Evolutionary conservation across 805 yeast species (phyloP).

Genomic region (Metschnikowia arizonensis): DNA sequence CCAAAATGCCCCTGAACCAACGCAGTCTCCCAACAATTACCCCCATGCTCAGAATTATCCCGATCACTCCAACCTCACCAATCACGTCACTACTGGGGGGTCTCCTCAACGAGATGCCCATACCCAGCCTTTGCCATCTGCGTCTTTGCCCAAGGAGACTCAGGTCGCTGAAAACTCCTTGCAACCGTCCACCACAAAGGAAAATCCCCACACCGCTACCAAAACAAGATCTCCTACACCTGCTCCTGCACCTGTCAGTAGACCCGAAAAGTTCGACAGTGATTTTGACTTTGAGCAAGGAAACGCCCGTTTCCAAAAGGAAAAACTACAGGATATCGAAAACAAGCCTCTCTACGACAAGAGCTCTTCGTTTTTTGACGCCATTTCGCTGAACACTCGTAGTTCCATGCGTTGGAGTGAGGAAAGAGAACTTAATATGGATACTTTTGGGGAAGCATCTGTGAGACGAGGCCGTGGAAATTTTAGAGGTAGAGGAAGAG

Average conservation of each 20-base stretch:
- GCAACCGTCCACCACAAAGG: slow-evolving; percentile 3
- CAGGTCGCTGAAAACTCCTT: background rate
- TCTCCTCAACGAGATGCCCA: background rate
- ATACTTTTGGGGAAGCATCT: slow-evolving; percentile 77
- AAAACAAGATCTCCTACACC: slow-evolving; percentile 11
- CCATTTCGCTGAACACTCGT: slow-evolving; percentile 56
- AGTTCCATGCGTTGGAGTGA: slow-evolving; percentile 59
- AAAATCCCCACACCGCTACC: slow-evolving; percentile 5
- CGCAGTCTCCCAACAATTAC: background rate
- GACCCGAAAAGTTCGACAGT: slow-evolving; percentile 28
- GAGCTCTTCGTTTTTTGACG: slow-evolving; percentile 84
- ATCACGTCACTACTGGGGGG: background rate
- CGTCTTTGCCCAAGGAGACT: background rate
- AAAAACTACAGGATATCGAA: slow-evolving; percentile 21
- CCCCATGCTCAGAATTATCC: background rate
- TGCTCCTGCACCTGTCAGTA: slow-evolving; percentile 14
- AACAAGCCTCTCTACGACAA: slow-evolving; percentile 55
- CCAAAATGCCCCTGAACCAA: slow-evolving; percentile 27
- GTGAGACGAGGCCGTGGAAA: slow-evolving; percentile 28
- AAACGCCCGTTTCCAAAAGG: slow-evolving; percentile 60
- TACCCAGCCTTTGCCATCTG: background rate
- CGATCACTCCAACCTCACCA: background rate
- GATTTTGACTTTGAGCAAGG: slow-evolving; percentile 75
- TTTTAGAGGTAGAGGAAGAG: slow-evolving; percentile 33
- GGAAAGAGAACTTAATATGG: slow-evolving; percentile 69